These are phyloP conservation scores for Trichophyton simii DNA, from an alignment of 2,329 filamentous ascomycete species.

Conservation along the genomic window DNA sequence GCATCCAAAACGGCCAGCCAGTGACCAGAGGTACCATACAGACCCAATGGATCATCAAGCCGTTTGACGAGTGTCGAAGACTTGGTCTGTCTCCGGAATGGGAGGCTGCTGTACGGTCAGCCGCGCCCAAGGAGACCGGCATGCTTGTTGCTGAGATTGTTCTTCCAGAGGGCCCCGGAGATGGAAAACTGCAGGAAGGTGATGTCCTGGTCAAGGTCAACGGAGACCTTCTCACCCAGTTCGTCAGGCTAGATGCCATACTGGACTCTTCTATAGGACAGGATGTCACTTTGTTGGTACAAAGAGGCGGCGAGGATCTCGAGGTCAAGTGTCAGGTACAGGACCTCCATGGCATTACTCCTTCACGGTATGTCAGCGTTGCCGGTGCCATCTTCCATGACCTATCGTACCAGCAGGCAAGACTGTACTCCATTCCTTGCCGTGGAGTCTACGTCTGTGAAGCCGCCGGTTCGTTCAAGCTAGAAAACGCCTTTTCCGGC, in stretches of 20 bases:
- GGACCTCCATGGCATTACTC: slow-evolving; percentile 86
- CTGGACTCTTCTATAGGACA: slow-evolving; percentile 75
- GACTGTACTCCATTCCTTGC: slow-evolving; percentile 82
- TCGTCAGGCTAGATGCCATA: slow-evolving; percentile 81
- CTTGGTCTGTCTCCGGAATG: slow-evolving; percentile 73
- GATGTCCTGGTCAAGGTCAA: slow-evolving; percentile 92
- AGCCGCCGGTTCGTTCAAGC: slow-evolving; percentile 84
- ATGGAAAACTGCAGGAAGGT: slow-evolving; percentile 80
- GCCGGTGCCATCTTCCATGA: slow-evolving; percentile 92
- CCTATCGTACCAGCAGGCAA: slow-evolving; percentile 94
- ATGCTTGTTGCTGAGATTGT: slow-evolving; percentile 96
- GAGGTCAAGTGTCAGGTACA: slow-evolving; percentile 75
- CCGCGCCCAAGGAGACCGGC: slow-evolving; percentile 85
- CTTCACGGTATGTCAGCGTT: slow-evolving; percentile 88
- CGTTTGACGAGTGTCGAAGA: slow-evolving; percentile 90
- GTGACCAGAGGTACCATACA: slow-evolving; percentile 94
- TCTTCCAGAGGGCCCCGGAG: slow-evolving; percentile 76
- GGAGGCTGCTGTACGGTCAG: slow-evolving; percentile 71
- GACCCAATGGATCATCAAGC: slow-evolving; percentile 91
- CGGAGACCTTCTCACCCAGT: slow-evolving; percentile 81
- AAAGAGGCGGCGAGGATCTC: slow-evolving; percentile 77
- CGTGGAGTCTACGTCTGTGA: slow-evolving; percentile 93
- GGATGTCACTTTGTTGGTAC: slow-evolving; percentile 67
- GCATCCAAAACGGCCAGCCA: slow-evolving; percentile 61
- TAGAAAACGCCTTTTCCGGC: slow-evolving; percentile 79